Base-by-base conservation (phyloP, 805 yeast genomes). In the Ogataea methanolica region DNA sequence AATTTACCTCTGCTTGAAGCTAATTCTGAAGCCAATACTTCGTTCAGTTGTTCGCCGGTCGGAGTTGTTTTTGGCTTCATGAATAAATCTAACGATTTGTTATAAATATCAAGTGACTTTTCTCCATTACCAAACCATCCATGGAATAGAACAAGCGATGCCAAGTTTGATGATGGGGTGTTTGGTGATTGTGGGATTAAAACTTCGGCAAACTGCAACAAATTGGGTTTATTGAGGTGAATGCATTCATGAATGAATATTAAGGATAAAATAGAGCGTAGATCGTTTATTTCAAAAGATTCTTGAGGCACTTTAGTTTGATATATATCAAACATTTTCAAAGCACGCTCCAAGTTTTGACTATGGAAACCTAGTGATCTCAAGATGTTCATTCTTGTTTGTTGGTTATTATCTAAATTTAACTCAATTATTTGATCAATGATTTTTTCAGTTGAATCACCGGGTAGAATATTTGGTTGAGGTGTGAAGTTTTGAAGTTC, bases 91-190 rank as follows among this genome's bases (percentile, higher is more conserved):
- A 62, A 46, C 7, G 65, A 48, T 22, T 53, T 46, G 44, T 68
- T 68, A 53, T 66, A 68, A 6, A 63, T 51, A 21, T 67, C 66
- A 31, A 68, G 47, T 1, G 70, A 57, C 8, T 51, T 50, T n/a
- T 65, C 66, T 0, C 51, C 46, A 23, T 59, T 46, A 2, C 66
- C 68, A 39, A 62, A 53, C 61, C 62, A 66, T 5, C 63, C 62
- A 36, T 62, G 52, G 15, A 47, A 52, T 8, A 66, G 31, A 7
- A 67, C 47, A 9, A 61, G 46, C 0, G 62, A 53, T 3, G 66
- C 61, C 6, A 58, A 22, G 17, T 59, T 61, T 6, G 45, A 46
- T 1, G 63, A 56, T 1, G 63, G 60, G 7, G 67, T 59, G 12
- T 41, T 33, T 9, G 63, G 60, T 4, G 47, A 31, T 40, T 61